These are phyloP conservation scores for Carex scoparia DNA, from an alignment of 176 grass and related monocot species.

Conservation along the genomic window DNA sequence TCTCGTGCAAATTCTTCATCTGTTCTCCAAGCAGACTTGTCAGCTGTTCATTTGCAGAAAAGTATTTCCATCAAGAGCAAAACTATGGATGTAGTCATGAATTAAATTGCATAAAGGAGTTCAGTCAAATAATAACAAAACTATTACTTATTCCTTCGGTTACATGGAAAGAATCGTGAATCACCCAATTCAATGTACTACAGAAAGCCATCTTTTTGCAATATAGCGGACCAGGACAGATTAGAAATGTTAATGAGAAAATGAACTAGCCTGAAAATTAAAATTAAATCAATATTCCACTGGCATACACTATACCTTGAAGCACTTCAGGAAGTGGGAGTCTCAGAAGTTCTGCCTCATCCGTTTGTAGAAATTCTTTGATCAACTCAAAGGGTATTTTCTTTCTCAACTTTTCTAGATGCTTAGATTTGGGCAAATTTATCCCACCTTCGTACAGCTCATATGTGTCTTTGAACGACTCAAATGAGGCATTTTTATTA, in stretches of 20 bases:
- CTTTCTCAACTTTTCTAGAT: constrained; percentile 37
- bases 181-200: neutral
- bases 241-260: neutral
- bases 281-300: neutral
- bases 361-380: constrained; percentile 49
- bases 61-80: neutral
- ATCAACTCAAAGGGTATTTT: constrained; percentile 46
- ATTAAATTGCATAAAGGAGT: neutral
- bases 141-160: neutral
- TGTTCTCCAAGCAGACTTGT: constrained; percentile 53
- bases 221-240: neutral
- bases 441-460: constrained; percentile 51
- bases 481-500: constrained; percentile 39
- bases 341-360: constrained; percentile 41
- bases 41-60: constrained; percentile 25
- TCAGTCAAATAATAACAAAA: neutral
- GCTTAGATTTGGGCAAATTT: constrained; percentile 35
- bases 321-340: constrained; percentile 53
- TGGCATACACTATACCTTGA: constrained; percentile 21
- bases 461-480: constrained; percentile 50
- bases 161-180: neutral
- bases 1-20: constrained; percentile 89
- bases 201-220: neutral
- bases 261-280: neutral
- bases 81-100: neutral